These are phyloP conservation scores for Kwoniella sp. DNA, from an alignment of 768 basidiomycete species.

Conservation along the genomic window DNA sequence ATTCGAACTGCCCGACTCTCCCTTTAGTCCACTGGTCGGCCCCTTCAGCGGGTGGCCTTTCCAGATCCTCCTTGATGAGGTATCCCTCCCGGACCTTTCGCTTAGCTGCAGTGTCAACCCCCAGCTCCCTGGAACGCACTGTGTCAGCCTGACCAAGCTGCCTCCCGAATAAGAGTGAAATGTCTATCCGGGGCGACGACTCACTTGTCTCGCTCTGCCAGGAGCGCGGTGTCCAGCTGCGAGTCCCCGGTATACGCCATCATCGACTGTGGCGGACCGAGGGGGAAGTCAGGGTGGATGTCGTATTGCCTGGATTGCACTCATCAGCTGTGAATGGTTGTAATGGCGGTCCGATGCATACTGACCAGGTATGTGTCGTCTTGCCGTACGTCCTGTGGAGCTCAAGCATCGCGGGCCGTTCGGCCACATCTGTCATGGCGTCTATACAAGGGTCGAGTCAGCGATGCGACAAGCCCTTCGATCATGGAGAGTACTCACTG, in stretches of 20 bases:
- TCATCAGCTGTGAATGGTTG: neutral
- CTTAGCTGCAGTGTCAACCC: conserved; percentile 51
- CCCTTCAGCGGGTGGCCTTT: conserved; percentile 29
- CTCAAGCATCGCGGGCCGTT: conserved; percentile 52
- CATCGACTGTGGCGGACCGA: conserved; percentile 57
- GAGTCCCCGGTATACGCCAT: conserved; percentile 53
- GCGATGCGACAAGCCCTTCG: neutral
- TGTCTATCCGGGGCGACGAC: too few relatives aligned
- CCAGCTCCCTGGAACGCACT: conserved; percentile 30
- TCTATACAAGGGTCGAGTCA: conserved; percentile 15
- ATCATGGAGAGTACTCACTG: conserved; percentile 22
- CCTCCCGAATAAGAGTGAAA: too few relatives aligned
- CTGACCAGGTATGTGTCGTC: conserved; percentile 46
- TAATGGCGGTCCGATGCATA: neutral
- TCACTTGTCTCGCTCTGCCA: conserved; percentile 50
- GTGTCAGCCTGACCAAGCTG: too few relatives aligned
- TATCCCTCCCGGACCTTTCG: conserved; percentile 50
- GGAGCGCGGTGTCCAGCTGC: conserved; percentile 46
- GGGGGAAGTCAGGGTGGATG: conserved; percentile 52
- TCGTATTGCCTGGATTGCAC: conserved; percentile 45
- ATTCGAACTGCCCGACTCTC: conserved; percentile 50
- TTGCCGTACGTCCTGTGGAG: conserved; percentile 57
- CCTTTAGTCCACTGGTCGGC: conserved; percentile 53
- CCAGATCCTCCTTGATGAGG: conserved; percentile 52
- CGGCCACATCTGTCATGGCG: conserved; percentile 33